Base-by-base conservation (phyloP, 2,329 filamentous ascomycete species). In the Apiospora pterosperma region DNA sequence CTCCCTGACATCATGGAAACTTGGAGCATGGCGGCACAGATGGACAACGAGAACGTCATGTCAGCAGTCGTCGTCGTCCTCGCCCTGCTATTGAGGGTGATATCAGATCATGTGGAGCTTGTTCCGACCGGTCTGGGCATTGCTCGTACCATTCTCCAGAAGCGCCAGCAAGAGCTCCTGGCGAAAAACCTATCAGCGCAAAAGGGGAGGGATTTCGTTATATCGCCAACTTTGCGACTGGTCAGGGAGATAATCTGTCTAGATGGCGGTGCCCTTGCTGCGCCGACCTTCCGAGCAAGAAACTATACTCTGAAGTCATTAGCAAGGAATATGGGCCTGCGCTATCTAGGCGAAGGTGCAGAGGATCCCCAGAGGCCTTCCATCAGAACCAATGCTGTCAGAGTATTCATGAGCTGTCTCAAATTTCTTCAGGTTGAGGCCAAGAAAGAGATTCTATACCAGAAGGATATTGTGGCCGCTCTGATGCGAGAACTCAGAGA, bases 191-290 rank as follows among this genome's bases (percentile, higher is more conserved):
- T 98, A 21, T 90, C 92, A 4, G 88, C 92, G 0, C 90, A 92
- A 28, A 94, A 93, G 76, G 85, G 88, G 59, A 97, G 96, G 74
- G 93, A 93, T 42, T 93, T 92, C 76, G 82, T 98, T 65, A 94
- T 97, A 66, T 96, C 93, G 3, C 95, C 96, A 0, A 94, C 92
- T 28, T 80, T 99, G 65, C 89, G 95, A 64, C 80, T 99, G 62
- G 84, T 99, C 66, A 92, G 90, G 62, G 95, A 99, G 78, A 85
- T 94, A n/a, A 87, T 92, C 19, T 88, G 84, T 63, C 91, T 97
- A 68, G 94, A 98, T 76, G 93, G 93, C 19, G 96, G 96, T 16
- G 86, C 88, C 48, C 84, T 93, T 63, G 92, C 94, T 34, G 89
- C 88, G 69, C 84, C 89, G 58, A 84, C 97, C 38, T 96, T 97